A percentile compares a stretch with the other conserved stretches of the same genome.
Conservation (phyloP, 495 filamentous ascomycete genomes). For the Aspergillus ostianus region DNA sequence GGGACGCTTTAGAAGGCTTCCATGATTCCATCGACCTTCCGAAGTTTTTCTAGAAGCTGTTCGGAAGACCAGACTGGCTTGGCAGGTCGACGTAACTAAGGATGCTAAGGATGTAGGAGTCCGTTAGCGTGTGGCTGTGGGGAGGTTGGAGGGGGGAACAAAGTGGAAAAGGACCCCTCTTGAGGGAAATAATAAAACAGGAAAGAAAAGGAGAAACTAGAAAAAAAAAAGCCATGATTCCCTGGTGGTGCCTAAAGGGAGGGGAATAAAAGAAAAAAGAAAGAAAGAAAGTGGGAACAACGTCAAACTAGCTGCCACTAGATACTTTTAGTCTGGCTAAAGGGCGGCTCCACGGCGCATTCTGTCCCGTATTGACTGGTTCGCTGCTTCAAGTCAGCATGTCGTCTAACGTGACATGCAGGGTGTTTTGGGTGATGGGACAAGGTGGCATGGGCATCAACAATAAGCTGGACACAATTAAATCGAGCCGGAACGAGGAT, state of each 20-base stretch:
- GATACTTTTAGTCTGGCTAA: not conserved
- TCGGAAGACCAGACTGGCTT: conserved; percentile 31
- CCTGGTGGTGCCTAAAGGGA: conserved; percentile 3
- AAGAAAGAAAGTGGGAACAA: conserved; percentile 5
- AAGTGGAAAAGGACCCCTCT: conserved; percentile 12
- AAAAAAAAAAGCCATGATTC: conserved; percentile 8
- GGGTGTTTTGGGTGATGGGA: not conserved
- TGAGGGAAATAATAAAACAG: conserved; percentile 4
- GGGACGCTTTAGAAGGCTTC: conserved; percentile 25
- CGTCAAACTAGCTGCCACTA: conserved; percentile 20
- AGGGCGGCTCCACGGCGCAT: conserved; percentile 10
- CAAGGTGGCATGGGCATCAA: not conserved
- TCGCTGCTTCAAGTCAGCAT: conserved; percentile 9
- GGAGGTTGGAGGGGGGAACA: conserved; percentile 1
- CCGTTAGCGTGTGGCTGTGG: conserved; percentile 30
- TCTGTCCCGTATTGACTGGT: not conserved
- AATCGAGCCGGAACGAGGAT: not conserved
- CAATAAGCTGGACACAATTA: not conserved
- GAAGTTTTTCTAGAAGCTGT: conserved; percentile 43
- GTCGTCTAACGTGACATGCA: conserved; percentile 19
- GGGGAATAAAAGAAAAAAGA: not conserved
- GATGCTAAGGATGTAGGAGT: conserved; percentile 13
- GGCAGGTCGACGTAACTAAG: conserved; percentile 18
- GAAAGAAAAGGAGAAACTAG: not conserved
- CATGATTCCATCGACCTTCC: conserved; percentile 28